Base-by-base conservation (phyloP, 768 basidiomycete genomes). In the Pholiota microspora region DNA sequence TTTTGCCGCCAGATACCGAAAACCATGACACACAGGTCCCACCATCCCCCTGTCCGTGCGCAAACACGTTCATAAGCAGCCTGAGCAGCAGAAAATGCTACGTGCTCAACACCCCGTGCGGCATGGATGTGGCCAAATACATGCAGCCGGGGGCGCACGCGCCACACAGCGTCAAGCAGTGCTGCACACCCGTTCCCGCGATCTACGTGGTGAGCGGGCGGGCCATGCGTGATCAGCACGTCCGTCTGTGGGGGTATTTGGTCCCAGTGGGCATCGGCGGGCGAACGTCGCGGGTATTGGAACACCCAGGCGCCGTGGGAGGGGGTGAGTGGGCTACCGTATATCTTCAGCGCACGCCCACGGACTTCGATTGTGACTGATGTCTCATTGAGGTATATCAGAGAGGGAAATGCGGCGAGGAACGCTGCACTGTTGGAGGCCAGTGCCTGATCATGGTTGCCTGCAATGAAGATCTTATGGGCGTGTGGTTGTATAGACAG, bases 121-220 rank as follows among this genome's bases (percentile, higher is more conserved):
- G 60, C 65, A 35, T 79, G 77, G 4, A 77, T 72, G 48, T 77
- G 77, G 1, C 78, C 75, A 59, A 71, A 77, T 3, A 77, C 67
- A 38, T 73, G 70, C n/a, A 75, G 23, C 47, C 59, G 49, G 1
- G 75, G 78, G 25, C 65, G 62, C 13, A 75, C 59, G 8, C 61
- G 60, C 73, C 71, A 71, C 0, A 76, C 38, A 0, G 64, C 67
- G 1, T 42, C 55, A 24, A 74, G 59, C 23, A 78, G 69, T 4
- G 59, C 67, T 1, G 51, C 36, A 48, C 76, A 76, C 1, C 75
- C 77, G 9, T 49, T 42, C 4, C 51, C 28, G 42, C 74, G 46
- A 28, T 58, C 74, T 13, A 70, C 62, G 58, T 77, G 74, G 3
- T 58, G 57, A 21, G 59, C 38, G 1, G 75, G 76, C 0, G 78